A percentile compares a stretch with the other conserved stretches of the same genome.
Evolutionary conservation across 352 stramenopile species (phyloP).

Genomic region (Thalassiosira hispida): DNA sequence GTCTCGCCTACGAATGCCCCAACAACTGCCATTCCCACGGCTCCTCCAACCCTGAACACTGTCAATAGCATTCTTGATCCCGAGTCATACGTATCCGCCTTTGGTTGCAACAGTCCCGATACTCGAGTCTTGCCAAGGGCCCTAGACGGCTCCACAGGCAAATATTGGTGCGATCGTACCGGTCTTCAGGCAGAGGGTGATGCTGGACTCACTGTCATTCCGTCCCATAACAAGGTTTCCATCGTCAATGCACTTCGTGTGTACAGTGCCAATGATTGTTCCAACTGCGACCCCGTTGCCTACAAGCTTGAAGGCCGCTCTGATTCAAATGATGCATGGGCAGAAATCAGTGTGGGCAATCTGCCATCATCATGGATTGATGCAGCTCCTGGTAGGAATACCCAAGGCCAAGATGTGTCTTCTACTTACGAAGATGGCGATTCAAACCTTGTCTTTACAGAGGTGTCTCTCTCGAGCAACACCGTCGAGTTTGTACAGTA

Average conservation of each 20-base stretch:
- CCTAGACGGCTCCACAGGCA: conserved; percentile 32
- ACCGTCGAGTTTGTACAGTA: conserved; percentile 29
- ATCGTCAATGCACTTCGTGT: conserved; percentile 34
- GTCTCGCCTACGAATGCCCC: neutral
- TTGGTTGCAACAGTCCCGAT: conserved; percentile 24
- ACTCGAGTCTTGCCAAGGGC: conserved; percentile 6
- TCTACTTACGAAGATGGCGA: conserved; percentile 38
- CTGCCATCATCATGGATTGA: conserved; percentile 25
- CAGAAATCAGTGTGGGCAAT: conserved; percentile 13
- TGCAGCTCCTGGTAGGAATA: conserved; percentile 16
- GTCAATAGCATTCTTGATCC: conserved; percentile 19
- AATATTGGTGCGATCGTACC: conserved; percentile 26
- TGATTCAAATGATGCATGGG: conserved; percentile 15
- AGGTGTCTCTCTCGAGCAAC: conserved; percentile 13
- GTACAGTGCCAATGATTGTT: conserved; percentile 37
- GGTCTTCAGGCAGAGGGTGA: neutral
- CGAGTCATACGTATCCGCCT: conserved; percentile 11
- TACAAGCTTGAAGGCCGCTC: conserved; percentile 33
- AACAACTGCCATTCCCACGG: neutral
- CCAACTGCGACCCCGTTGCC: conserved; percentile 28
- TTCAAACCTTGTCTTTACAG: conserved; percentile 11
- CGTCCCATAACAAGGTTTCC: neutral
- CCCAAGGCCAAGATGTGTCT: conserved; percentile 2
- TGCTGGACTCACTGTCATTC: conserved; percentile 21
- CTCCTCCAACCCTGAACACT: neutral